phyloP scores from a whole-genome alignment of 805 yeast species.

The Ogataea haglerorum region DNA sequence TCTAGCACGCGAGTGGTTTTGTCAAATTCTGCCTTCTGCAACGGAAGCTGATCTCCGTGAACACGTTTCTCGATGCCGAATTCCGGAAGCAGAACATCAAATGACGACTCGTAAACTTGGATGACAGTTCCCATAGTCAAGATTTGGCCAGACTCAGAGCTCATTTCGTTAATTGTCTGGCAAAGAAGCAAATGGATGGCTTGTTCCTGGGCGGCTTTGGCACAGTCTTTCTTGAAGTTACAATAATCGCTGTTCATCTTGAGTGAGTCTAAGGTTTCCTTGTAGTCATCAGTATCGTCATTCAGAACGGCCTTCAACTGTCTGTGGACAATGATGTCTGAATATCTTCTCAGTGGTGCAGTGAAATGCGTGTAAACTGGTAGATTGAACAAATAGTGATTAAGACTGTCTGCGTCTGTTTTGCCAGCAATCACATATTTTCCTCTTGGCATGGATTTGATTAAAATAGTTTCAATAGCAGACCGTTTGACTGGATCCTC shows the following conservation, averaged over 20 bases:
- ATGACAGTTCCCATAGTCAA: slow-evolving; percentile 82
- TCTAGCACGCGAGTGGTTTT: slow-evolving; percentile 65
- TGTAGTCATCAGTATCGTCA: slow-evolving; percentile 36
- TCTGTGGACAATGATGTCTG: slow-evolving; percentile 89
- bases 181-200: slow-evolving; percentile 83
- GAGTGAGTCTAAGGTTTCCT: slow-evolving; percentile 62
- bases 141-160: slow-evolving; percentile 71
- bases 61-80: slow-evolving; percentile 94
- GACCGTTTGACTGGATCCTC: slow-evolving; percentile 60
- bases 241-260: slow-evolving; percentile 88
- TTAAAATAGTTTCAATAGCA: slow-evolving; percentile 74
- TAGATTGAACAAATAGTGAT: slow-evolving; percentile 76
- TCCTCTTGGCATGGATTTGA: slow-evolving; percentile 80
- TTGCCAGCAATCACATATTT: slow-evolving; percentile 87
- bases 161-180: slow-evolving; percentile 76
- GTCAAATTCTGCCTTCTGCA: slow-evolving; percentile 89
- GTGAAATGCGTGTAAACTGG: slow-evolving; percentile 92
- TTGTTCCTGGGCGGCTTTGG: slow-evolving; percentile 90
- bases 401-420: slow-evolving; percentile 71
- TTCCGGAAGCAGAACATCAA: slow-evolving; percentile 88
- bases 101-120: slow-evolving; percentile 94
- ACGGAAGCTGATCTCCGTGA: slow-evolving; percentile 94
- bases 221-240: slow-evolving; percentile 93
- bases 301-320: slow-evolving; percentile 71
- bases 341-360: slow-evolving; percentile 88